Evolutionary conservation across 2,329 filamentous ascomycete genomes (phyloP), one percentile per base, ranked within the genome.

Genomic region (Aspergillus sojae): DNA sequence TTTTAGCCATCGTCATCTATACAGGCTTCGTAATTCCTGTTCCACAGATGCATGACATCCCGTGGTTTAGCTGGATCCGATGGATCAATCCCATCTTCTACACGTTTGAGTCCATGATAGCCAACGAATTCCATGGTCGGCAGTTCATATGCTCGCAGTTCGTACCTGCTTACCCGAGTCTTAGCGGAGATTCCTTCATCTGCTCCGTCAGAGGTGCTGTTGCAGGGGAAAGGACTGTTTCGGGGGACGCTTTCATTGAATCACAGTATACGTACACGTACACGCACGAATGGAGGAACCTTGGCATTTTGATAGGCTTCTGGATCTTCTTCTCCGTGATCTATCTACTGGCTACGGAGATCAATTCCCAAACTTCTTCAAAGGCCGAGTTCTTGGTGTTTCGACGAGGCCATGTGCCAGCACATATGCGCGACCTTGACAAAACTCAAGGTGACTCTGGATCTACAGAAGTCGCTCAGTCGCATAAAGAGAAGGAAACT

Each of bases 351-450:
- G 86, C 86, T 0, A 84, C 85, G 0, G 90, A 93, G 71, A 67
- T 90, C 68, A 91, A 91, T 75, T 88, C 89, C 0, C 81, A 85
- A 1, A 86, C 85, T 0, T 79, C 81, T 1, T 90, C 86, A 58
- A 88, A 85, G 1, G 90, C 88, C 0, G 90, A 93, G 71, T 85
- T 88, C 1, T 83, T 93, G 1, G 87, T 93, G 11, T 93, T 91
- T 73, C 84, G 82, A 43, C 80, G 84, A 5, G 85, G 86, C 2
- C 80, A 83, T 57, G 81, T 85, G 7, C 85, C 85, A 0, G 67
- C 73, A 2, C 68, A 75, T 36, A 63, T 78, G 45, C 70, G 67
- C 43, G 61, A 73, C 60, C 62, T 72, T 3, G 68, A 72, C 34
- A 72, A 71, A 21, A 62, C 65, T 28, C 58, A 68, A n/a, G 70